These are phyloP conservation scores for Rutidosis leptorrhynchoides DNA, from an alignment of 129 eudicot species.

Conservation along the genomic window DNA sequence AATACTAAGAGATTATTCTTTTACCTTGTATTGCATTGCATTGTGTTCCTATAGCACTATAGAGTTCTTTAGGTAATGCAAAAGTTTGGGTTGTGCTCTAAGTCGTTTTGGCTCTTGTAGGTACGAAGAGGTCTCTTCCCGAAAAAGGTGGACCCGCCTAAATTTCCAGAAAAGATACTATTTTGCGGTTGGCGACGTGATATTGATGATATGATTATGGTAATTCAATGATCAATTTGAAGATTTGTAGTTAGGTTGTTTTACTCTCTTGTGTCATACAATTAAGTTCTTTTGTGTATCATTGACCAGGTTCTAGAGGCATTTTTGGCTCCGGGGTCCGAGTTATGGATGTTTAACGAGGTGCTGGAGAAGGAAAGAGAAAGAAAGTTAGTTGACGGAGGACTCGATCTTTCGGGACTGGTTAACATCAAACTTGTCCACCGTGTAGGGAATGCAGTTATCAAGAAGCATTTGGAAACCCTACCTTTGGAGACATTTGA, in stretches of 20 bases:
- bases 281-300: conserved; percentile 10
- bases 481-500: conserved; percentile 95
- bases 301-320: conserved; percentile 84
- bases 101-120: conserved; percentile 39
- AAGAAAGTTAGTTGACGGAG: conserved; percentile 79
- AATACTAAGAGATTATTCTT: not conserved
- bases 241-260: not conserved
- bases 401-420: conserved; percentile 81
- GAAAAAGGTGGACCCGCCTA: conserved; percentile 69
- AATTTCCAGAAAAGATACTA: conserved; percentile 83
- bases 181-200: conserved; percentile 99
- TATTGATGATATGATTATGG: conserved; percentile 99
- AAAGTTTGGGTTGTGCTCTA: conserved; percentile 17
- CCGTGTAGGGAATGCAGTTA: conserved; percentile 91
- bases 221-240: conserved; percentile 23
- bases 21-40: conserved; percentile 6
- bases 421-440: conserved; percentile 84
- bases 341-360: conserved; percentile 96
- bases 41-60: conserved; percentile 11
- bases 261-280: conserved; percentile 4
- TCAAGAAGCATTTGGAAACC: conserved; percentile 76
- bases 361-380: conserved; percentile 77
- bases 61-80: conserved; percentile 2
- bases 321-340: conserved; percentile 82
- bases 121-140: conserved; percentile 63